These are phyloP conservation scores for Zelopaecilomyces penicillatus DNA, from an alignment of 2,329 filamentous ascomycete genomes.

Conservation along the genomic window DNA sequence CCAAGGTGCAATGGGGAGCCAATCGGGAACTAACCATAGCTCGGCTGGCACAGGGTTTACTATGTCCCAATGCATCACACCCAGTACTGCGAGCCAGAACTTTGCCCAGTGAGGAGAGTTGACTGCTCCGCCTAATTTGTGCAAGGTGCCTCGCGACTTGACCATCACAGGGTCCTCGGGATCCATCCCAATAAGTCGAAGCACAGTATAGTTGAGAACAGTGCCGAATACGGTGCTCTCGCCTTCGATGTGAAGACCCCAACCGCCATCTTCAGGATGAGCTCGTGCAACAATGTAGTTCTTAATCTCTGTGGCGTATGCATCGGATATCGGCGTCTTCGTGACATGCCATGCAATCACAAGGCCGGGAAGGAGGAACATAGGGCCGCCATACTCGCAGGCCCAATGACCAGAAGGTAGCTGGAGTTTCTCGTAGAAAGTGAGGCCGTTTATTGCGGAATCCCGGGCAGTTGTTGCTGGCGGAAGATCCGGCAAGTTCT, in stretches of 20 bases:
- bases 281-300: conserved; percentile 85
- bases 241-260: conserved; percentile 92
- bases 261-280: conserved; percentile 83
- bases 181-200: conserved; percentile 75
- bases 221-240: conserved; percentile 90
- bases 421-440: conserved; percentile 86
- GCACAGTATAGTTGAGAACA: conserved; percentile 71
- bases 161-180: conserved; percentile 79
- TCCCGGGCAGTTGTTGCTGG: conserved; percentile 65
- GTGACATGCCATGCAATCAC: conserved; percentile 85
- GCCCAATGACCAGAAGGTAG: conserved; percentile 87
- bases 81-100: conserved; percentile 82
- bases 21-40: conserved; percentile 86
- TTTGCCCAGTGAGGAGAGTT: conserved; percentile 94
- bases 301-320: conserved; percentile 79
- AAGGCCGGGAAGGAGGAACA: conserved; percentile 85
- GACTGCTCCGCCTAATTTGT: conserved; percentile 76
- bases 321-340: conserved; percentile 72
- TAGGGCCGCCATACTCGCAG: conserved; percentile 94
- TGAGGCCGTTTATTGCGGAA: conserved; percentile 71
- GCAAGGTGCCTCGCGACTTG: conserved; percentile 72
- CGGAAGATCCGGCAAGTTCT: conserved; percentile 69
- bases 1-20: conserved; percentile 84
- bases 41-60: conserved; percentile 93
- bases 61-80: conserved; percentile 79